Evolutionary conservation across 2,329 filamentous ascomycete species (phyloP).

Genomic region (Paracoccidioides brasiliensis): DNA sequence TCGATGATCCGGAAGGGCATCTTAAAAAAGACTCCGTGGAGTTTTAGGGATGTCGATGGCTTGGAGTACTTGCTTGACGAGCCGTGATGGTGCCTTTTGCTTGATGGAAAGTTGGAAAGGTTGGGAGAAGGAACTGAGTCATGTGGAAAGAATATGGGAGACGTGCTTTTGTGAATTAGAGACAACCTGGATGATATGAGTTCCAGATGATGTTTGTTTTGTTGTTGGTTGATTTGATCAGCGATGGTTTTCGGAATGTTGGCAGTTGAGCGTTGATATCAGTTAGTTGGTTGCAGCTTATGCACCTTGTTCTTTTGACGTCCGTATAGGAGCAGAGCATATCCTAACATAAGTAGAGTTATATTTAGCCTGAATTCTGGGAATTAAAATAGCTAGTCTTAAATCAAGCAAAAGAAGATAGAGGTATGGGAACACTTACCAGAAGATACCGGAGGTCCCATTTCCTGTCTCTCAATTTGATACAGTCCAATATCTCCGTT

Average conservation of each 20-base stretch:
- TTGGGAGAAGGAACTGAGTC: background rate
- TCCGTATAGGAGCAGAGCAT: constrained; percentile 31
- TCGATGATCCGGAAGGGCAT: too few species aligned
- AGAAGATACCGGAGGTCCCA: constrained; percentile 29
- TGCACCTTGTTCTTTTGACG: constrained; percentile 27
- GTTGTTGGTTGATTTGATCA: constrained; percentile 10
- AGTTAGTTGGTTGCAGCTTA: constrained; percentile 27
- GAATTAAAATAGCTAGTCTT: constrained; percentile 5
- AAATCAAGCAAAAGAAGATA: background rate
- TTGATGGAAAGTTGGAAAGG: background rate
- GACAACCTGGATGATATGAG: constrained; percentile 23
- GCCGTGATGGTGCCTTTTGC: too few species aligned
- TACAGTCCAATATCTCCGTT: constrained; percentile 20
- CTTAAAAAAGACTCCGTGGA: background rate
- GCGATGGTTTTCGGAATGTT: constrained; percentile 21
- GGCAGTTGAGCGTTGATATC: constrained; percentile 29
- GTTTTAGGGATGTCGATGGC: too few species aligned
- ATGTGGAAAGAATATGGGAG: background rate
- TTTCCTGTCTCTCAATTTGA: constrained; percentile 24
- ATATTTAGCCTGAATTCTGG: background rate
- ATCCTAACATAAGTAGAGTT: constrained; percentile 18
- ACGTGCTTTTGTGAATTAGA: constrained; percentile 4
- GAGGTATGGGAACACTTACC: constrained; percentile 15
- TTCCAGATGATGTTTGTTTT: constrained; percentile 20
- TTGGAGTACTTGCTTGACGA: too few species aligned